Evolutionary conservation across 805 yeast species (phyloP).

Genomic region (Candida hungchunana): DNA sequence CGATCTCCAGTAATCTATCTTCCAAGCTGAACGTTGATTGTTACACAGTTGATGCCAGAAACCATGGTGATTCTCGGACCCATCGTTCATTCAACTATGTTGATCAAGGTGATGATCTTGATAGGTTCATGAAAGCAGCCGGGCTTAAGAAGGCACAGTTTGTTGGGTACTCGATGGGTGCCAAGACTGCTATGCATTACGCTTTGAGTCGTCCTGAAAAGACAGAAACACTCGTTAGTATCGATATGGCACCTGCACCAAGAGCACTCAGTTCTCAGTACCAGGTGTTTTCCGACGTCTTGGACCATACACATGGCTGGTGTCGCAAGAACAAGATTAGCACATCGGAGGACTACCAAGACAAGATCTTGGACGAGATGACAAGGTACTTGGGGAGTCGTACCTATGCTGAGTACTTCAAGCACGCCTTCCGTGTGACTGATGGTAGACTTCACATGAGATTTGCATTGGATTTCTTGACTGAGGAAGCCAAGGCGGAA

Average conservation of each 20-base stretch:
- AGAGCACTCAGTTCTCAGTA: slow-evolving; percentile 32
- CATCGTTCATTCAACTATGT: slow-evolving; percentile 39
- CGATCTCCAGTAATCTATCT: slow-evolving; percentile 39
- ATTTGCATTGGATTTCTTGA: slow-evolving; percentile 24
- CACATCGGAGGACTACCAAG: slow-evolving; percentile 5
- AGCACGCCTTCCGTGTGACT: slow-evolving; percentile 14
- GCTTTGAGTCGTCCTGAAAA: slow-evolving; percentile 34
- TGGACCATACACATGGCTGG: no score
- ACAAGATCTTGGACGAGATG: neutral
- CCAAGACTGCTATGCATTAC: slow-evolving; percentile 48
- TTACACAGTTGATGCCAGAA: slow-evolving; percentile 46
- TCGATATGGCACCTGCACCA: slow-evolving; percentile 42
- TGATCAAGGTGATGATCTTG: slow-evolving; percentile 21
- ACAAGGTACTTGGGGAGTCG: slow-evolving; percentile 6
- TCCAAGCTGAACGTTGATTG: slow-evolving; percentile 33
- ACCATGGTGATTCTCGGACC: slow-evolving; percentile 49
- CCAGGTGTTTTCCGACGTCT: slow-evolving; percentile 8
- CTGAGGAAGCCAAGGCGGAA: slow-evolving; percentile 11
- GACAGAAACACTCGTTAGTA: slow-evolving; percentile 39
- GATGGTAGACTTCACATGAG: slow-evolving; percentile 20
- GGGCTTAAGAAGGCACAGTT: slow-evolving; percentile 30
- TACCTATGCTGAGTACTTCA: slow-evolving; percentile 12
- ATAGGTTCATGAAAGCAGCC: slow-evolving; percentile 12
- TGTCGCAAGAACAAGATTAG: slow-evolving; percentile 1
- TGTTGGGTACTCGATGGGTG: slow-evolving; percentile 61